Evolutionary conservation across 768 basidiomycete species (phyloP).

Genomic region (Boletus rubroflammeus): DNA sequence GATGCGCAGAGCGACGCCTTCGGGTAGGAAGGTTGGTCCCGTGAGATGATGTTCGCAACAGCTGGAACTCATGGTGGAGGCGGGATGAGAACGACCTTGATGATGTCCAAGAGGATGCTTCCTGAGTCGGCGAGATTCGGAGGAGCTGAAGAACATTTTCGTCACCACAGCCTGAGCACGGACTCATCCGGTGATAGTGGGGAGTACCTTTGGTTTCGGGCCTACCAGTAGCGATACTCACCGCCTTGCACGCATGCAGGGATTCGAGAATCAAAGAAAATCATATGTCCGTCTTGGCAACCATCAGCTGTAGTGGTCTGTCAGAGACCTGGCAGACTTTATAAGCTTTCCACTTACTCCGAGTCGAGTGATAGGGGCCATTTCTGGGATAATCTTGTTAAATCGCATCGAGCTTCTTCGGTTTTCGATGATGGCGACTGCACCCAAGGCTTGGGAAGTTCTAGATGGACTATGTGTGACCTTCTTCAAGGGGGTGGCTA

Average conservation of each 20-base stretch:
- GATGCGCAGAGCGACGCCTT: slow-evolving; percentile 17
- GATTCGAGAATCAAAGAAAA: not conserved
- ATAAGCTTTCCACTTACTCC: not conserved
- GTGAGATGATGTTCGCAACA: not conserved
- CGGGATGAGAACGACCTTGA: not conserved
- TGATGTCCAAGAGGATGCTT: not conserved
- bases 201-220: not conserved
- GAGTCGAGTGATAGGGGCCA: not conserved
- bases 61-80: slow-evolving; percentile 9
- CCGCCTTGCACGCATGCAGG: not conserved
- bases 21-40: not conserved
- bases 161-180: not conserved
- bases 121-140: slow-evolving; percentile 20
- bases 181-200: not conserved
- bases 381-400: too few species aligned
- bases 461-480: not conserved
- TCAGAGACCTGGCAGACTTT: not conserved
- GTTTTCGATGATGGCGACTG: not conserved
- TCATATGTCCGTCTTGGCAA: not conserved
- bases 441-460: not conserved
- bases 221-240: not conserved
- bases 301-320: not conserved
- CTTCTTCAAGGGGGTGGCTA: not conserved
- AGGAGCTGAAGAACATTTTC: not conserved
- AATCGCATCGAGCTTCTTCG: not conserved